Evolutionary conservation across 495 filamentous ascomycete genomes (phyloP).

Genomic region (Aspergillus leporis): DNA sequence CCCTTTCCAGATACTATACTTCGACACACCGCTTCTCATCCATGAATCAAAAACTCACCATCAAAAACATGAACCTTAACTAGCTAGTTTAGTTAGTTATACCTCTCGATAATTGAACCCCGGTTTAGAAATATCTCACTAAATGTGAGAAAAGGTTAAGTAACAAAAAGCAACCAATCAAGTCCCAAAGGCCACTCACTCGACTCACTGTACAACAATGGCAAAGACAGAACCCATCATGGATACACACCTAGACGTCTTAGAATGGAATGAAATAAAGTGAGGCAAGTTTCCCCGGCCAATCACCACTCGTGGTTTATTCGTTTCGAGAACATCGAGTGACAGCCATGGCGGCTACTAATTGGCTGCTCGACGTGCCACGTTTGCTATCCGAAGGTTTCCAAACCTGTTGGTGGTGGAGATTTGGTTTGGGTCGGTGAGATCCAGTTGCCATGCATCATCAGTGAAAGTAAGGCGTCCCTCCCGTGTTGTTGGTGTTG

Average conservation of each 20-base stretch:
- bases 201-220: too few species aligned
- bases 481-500: neutral
- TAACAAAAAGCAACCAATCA: neutral
- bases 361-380: slow-evolving; percentile 24
- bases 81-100: too few species aligned
- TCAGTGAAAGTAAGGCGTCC: neutral
- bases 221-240: too few species aligned
- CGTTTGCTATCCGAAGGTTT: slow-evolving; percentile 1
- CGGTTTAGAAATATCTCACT: too few species aligned
- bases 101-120: too few species aligned
- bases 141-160: too few species aligned
- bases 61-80: neutral
- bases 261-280: slow-evolving; percentile 5
- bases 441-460: neutral
- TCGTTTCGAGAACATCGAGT: slow-evolving; percentile 17
- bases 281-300: slow-evolving; percentile 18
- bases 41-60: neutral
- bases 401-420: neutral
- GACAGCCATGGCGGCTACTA: slow-evolving; percentile 8
- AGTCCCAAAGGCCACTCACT: neutral
- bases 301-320: slow-evolving; percentile 10
- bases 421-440: neutral
- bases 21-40: neutral
- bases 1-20: neutral
- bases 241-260: too few species aligned